Base-by-base conservation (phyloP, 1,284 basidiomycete species). In the Inonotus hispidus region DNA sequence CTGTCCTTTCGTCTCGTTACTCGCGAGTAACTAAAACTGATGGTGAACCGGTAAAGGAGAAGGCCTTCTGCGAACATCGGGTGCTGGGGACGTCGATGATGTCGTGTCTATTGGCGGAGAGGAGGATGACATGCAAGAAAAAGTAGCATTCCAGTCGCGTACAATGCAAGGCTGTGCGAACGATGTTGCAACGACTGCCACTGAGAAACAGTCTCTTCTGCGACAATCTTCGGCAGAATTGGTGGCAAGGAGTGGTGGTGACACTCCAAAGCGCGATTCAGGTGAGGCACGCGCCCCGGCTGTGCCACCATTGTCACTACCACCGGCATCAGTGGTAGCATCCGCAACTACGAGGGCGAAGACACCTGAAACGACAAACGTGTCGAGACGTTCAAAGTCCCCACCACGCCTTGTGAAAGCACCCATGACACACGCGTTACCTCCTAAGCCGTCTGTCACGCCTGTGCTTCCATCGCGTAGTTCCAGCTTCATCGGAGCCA, bases 91-190 rank as follows among this genome's bases (percentile, higher is more conserved):
- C 64, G 79, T 75, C 53, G 85, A 84, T 66, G 87, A 88, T 68
- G 84, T 82, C 60, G 84, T 88, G 63, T 89, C 85, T 54, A 79
- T 88, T 50, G 85, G 85, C 63, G 84, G 84, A 65, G 85, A 88
- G 69, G 86, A 88, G 59, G 85, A 86, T 58, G 84, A 87, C 64
- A 68, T 71, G 65, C 70, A 71, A 53, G 75, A 77, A 39, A 71
- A 71, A 57, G 71, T 72, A 54, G 70, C 74, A 58, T 74, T 74
- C 58, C 69, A 73, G 54, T 59, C 71, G 56, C 65, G 62, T 39
- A 56, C 69, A 39, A 64, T 70, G 53, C 69, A 71, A 58, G 67
- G 65, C 19, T 57, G 61, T 11, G 56, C 64, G 23, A 63, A 58
- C 43, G 50, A 58, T n/a, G 41, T 16, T 16, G 19, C 19, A n/a